Evolutionary conservation across 352 stramenopile species (phyloP).

Genomic region (Phytophthora uliginosa): DNA sequence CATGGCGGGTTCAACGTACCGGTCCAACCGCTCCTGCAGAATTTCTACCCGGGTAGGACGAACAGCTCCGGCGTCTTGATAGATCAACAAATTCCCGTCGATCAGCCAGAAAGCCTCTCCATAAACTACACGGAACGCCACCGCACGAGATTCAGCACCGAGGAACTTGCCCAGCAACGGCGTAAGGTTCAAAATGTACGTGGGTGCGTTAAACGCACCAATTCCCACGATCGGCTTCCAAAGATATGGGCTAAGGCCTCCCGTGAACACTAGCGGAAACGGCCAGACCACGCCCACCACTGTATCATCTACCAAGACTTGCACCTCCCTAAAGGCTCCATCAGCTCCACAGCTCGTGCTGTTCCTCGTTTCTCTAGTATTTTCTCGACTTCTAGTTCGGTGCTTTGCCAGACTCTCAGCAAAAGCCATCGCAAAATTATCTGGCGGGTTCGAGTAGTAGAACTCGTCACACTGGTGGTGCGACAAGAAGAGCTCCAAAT

Average conservation of each 20-base stretch:
- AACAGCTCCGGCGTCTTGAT: slow-evolving; percentile 49
- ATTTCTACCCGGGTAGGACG: slow-evolving; percentile 50
- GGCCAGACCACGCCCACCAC: slow-evolving; percentile 77
- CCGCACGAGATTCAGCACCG: slow-evolving; percentile 53
- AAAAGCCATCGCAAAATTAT: slow-evolving; percentile 20
- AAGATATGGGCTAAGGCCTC: slow-evolving; percentile 79
- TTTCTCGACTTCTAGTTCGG: slow-evolving; percentile 9
- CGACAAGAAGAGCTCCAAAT: slow-evolving; percentile 75
- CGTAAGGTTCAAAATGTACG: slow-evolving; percentile 80
- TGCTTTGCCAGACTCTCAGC: slow-evolving; percentile 44
- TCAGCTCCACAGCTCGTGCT: slow-evolving; percentile 21
- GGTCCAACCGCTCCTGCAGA: slow-evolving; percentile 39
- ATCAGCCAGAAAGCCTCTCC: slow-evolving; percentile 80
- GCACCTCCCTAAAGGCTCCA: slow-evolving; percentile 76
- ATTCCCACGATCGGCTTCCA: slow-evolving; percentile 83
- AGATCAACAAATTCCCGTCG: slow-evolving; percentile 72
- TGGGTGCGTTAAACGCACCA: slow-evolving; percentile 76
- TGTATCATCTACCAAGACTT: slow-evolving; percentile 72
- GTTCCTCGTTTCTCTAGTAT: slow-evolving; percentile 5
- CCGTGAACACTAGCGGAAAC: slow-evolving; percentile 83
- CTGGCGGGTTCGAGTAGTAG: slow-evolving; percentile 74
- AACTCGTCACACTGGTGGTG: slow-evolving; percentile 87
- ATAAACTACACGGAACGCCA: slow-evolving; percentile 72
- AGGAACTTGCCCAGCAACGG: slow-evolving; percentile 76
- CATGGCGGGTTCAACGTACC: slow-evolving; percentile 27